Percentiles rank a stretch among this genome's conserved stretches.
Conservation (phyloP, 306 rosid species). For the Fagus sylvatica region DNA sequence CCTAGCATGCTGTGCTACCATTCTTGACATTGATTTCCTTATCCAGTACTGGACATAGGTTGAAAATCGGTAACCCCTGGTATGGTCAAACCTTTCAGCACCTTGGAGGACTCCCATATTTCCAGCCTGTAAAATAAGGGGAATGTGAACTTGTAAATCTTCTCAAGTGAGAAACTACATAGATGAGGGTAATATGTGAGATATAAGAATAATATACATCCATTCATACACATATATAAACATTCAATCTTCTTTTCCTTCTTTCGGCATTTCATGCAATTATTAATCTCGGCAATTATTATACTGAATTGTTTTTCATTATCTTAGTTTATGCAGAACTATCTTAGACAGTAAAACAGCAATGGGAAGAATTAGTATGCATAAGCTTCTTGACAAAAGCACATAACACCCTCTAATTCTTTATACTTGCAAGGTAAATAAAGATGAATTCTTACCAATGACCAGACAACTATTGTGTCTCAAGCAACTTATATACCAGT, state of each 20-base stretch:
- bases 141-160: not conserved
- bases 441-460: not conserved
- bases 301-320: not conserved
- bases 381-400: not conserved
- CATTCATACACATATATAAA: not conserved
- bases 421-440: not conserved
- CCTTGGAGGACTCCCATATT: slow-evolving; percentile 80
- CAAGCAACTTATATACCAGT: not conserved
- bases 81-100: slow-evolving; percentile 80
- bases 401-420: not conserved
- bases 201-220: not conserved
- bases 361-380: not conserved
- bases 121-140: slow-evolving; percentile 62
- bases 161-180: slow-evolving; percentile 5
- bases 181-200: not conserved
- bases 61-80: slow-evolving; percentile 82
- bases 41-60: slow-evolving; percentile 95
- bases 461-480: not conserved
- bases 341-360: not conserved
- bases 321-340: not conserved
- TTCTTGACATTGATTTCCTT: slow-evolving; percentile 75
- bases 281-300: not conserved
- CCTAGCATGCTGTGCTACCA: slow-evolving; percentile 64
- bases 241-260: slow-evolving; percentile 2
- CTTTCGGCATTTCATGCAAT: slow-evolving; percentile 24